Evolutionary conservation across 805 yeast species (phyloP).

Genomic region (Nakazawaea ernobii): DNA sequence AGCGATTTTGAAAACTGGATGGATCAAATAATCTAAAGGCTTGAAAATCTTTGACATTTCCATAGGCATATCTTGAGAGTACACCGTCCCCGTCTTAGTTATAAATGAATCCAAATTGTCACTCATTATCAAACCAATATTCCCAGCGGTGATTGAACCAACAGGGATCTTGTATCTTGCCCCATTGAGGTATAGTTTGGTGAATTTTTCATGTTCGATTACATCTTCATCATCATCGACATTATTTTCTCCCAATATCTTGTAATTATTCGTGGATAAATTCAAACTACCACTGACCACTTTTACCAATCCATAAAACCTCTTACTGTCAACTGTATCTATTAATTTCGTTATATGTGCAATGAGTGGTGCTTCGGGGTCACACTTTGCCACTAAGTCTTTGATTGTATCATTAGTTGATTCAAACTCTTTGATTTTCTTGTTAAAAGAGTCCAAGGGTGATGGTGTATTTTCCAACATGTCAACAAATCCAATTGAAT

Average conservation of each 20-base stretch:
- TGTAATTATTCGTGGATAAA: slow-evolving; percentile 36
- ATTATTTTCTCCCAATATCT: slow-evolving; percentile 51
- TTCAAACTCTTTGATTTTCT: slow-evolving; percentile 16
- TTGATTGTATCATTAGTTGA: slow-evolving; percentile 13
- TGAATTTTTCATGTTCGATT: slow-evolving; percentile 32
- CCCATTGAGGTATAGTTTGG: slow-evolving; percentile 48
- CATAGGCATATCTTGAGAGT: slow-evolving; percentile 6
- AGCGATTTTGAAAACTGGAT: slow-evolving; percentile 73
- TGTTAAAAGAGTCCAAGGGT: slow-evolving; percentile 28
- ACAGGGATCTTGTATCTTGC: slow-evolving; percentile 65
- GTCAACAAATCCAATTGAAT: slow-evolving; percentile 48
- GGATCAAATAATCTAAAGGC: slow-evolving; percentile 37
- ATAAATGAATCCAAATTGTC: slow-evolving; percentile 43
- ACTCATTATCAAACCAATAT: slow-evolving; percentile 64
- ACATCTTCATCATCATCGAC: slow-evolving; percentile 49
- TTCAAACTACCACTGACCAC: slow-evolving; percentile 55
- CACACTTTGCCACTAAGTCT: slow-evolving; percentile 23
- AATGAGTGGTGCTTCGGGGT: slow-evolving; percentile 34
- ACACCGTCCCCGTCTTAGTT: slow-evolving; percentile 56
- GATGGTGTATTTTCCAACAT: slow-evolving; percentile 31
- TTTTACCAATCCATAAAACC: slow-evolving; percentile 54
- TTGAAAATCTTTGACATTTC: slow-evolving; percentile 23
- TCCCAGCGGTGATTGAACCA: slow-evolving; percentile 53
- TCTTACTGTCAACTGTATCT: slow-evolving; percentile 45
- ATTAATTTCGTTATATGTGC: slow-evolving; percentile 57